These are phyloP conservation scores for Bruguiera hainesii DNA, from an alignment of 441 rosid genomes.

Conservation along the genomic window DNA sequence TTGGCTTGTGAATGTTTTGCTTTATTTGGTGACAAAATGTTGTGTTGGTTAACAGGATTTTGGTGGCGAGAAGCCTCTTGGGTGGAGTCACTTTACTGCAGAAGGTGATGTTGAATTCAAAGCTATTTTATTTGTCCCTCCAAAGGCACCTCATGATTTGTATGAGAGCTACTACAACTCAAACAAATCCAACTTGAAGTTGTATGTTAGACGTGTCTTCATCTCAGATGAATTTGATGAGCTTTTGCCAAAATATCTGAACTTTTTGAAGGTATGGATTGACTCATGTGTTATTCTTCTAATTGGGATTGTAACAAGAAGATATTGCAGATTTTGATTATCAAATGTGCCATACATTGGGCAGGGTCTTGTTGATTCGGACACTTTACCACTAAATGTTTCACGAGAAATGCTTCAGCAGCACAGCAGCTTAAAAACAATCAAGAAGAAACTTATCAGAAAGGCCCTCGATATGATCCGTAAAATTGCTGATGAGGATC, in stretches of 20 bases:
- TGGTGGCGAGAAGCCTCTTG: conserved; percentile 71
- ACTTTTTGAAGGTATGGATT: conserved; percentile 68
- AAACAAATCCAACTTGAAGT: conserved; percentile 81
- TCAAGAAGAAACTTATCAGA: conserved; percentile 90
- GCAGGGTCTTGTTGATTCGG: conserved; percentile 98
- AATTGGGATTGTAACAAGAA: too few relatives aligned
- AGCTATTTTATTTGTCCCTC: conserved; percentile 89
- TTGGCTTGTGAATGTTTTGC: neutral
- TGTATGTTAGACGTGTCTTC: conserved; percentile 90
- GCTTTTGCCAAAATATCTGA: conserved; percentile 84
- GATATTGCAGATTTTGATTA: neutral
- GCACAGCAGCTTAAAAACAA: conserved; percentile 89
- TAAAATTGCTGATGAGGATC: conserved; percentile 89
- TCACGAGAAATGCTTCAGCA: conserved; percentile 97
- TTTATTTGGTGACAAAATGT: neutral
- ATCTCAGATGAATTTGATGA: conserved; percentile 96
- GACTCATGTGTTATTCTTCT: neutral
- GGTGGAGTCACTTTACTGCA: conserved; percentile 91
- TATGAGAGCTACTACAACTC: conserved; percentile 87
- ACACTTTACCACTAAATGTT: conserved; percentile 84
- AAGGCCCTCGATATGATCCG: conserved; percentile 97
- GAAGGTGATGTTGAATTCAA: conserved; percentile 99
- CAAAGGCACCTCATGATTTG: conserved; percentile 86
- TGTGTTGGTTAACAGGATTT: conserved; percentile 57
- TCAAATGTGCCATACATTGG: conserved; percentile 16